Evolutionary conservation across 768 basidiomycete genomes (phyloP).

Genomic region (Pleurotus tuber-regium): DNA sequence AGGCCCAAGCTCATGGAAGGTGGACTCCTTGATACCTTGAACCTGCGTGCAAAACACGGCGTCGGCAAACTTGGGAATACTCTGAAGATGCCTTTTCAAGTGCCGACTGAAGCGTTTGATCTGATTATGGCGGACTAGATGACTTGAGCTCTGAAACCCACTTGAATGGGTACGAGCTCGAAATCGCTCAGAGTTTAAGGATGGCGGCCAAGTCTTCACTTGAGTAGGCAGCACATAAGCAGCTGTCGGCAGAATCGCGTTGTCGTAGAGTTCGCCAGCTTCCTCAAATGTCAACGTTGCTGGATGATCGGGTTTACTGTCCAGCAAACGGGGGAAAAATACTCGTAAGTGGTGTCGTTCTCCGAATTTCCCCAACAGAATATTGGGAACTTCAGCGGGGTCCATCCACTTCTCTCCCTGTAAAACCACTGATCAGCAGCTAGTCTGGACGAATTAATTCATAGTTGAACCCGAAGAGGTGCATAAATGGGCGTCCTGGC

Average conservation of each 20-base stretch:
- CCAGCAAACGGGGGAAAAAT: not conserved
- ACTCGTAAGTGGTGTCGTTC: not conserved
- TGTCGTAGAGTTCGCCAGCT: not conserved
- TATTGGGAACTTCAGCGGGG: not conserved
- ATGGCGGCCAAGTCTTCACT: not conserved
- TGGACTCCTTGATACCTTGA: not conserved
- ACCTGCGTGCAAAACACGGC: not conserved
- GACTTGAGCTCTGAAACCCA: not conserved
- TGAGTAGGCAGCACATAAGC: not conserved
- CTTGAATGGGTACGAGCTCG: not conserved
- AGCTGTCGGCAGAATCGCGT: not conserved
- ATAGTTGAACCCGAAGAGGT: no score
- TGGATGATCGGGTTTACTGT: not conserved
- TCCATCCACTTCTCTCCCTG: not conserved
- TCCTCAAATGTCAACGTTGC: not conserved
- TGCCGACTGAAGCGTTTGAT: not conserved
- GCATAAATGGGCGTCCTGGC: no score
- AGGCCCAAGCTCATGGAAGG: not conserved
- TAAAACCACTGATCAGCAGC: not conserved
- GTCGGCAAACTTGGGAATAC: not conserved
- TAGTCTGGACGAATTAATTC: no score
- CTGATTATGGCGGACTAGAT: not conserved
- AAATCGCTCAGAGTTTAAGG: not conserved
- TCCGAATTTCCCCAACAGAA: not conserved
- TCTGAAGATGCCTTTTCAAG: not conserved